Evolutionary conservation across 139 green algal species (phyloP), one percentile per base, ranked within the genome.

Genomic region (Mesostigma viride): DNA sequence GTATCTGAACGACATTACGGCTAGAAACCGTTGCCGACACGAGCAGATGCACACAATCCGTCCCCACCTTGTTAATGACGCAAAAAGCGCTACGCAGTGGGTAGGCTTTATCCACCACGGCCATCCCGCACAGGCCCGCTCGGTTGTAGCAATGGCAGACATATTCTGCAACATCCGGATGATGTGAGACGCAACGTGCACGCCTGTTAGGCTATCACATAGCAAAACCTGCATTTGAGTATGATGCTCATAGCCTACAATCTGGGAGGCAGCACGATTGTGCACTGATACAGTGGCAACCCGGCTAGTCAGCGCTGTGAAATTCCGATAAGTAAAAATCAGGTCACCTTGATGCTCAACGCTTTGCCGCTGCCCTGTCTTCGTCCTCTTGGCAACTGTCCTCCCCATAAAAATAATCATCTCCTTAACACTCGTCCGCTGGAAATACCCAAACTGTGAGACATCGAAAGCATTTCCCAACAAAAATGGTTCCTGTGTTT

Each of bases 401-500:
- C 90, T 78, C n/a, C 72, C 74, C 8, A 94, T 81, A 79, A 99
- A 99, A 4, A 70, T 85, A 0, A 98, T 82, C 75, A 97, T 90
- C 73, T 99, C 94, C 22, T 81, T 79, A 5, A 99, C 92, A 4
- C 76, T 83, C 22, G 67, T 76, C 0, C 88, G 71, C 61, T 95
- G 86, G 60, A 98, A 98, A 75, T 91, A 98, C 1, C 92, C 92
- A 69, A 98, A 99, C 34, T 82, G 83, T 8, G 69, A 87, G 8
- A 98, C 72, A 65, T 98, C 92, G 17, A 75, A 75, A 0, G 84
- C 89, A 17, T 83, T 74, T 1, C 88, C 93, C 8, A 98, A 69
- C 24, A 90, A 68, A 2, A 76, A 64, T 0, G 91, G 83, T 1
- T 91, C 83, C 2, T 67, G 70, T 3, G 88, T 80, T 1, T 75